A percentile compares a stretch with the other conserved stretches of the same genome.
Conservation (phyloP, 2,329 filamentous ascomycete genomes). For the Exophiala sp. region DNA sequence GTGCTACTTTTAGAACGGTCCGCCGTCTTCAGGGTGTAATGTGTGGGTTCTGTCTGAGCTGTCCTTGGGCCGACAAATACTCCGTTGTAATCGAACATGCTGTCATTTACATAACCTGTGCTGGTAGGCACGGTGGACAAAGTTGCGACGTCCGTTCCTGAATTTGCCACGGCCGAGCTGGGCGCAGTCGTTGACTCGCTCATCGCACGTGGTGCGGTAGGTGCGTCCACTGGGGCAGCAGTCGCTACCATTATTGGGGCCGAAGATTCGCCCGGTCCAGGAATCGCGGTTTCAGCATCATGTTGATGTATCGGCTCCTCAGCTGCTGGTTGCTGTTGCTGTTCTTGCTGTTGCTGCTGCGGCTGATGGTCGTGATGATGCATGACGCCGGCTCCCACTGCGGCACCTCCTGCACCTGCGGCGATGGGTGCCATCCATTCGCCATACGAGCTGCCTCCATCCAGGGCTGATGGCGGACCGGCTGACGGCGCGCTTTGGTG, state of each 20-base stretch:
- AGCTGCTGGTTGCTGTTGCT: slow-evolving; percentile 13
- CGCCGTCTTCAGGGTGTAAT: slow-evolving; percentile 15
- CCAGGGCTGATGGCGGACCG: slow-evolving; percentile 10
- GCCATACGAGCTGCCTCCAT: slow-evolving; percentile 43
- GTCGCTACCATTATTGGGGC: slow-evolving; percentile 21
- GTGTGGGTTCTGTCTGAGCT: slow-evolving; percentile 15
- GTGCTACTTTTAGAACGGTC: slow-evolving; percentile 44
- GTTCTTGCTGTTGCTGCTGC: slow-evolving; percentile 17
- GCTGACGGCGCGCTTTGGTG: slow-evolving; percentile 13
- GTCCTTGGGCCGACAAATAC: slow-evolving; percentile 13
- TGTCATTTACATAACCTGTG: slow-evolving; percentile 12
- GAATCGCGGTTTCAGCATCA: slow-evolving; percentile 16
- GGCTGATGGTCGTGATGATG: slow-evolving; percentile 21
- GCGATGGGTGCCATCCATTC: slow-evolving; percentile 54
- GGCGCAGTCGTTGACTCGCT: slow-evolving; percentile 23
- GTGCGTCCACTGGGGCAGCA: slow-evolving; percentile 21
- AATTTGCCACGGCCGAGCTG: slow-evolving; percentile 19
- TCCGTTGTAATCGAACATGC: slow-evolving; percentile 17
- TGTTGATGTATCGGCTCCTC: slow-evolving; percentile 10
- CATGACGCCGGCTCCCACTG: slow-evolving; percentile 25
- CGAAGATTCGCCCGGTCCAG: slow-evolving; percentile 21
- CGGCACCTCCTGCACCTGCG: slow-evolving; percentile 29
- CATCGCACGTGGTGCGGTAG: slow-evolving; percentile 22
- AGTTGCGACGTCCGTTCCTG: slow-evolving; percentile 21
- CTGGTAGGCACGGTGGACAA: slow-evolving; percentile 25